Percentiles rank a stretch among this genome's conserved stretches.
Evolutionary conservation across 768 basidiomycete genomes (phyloP).

Genomic region (Leccinum broughii): DNA sequence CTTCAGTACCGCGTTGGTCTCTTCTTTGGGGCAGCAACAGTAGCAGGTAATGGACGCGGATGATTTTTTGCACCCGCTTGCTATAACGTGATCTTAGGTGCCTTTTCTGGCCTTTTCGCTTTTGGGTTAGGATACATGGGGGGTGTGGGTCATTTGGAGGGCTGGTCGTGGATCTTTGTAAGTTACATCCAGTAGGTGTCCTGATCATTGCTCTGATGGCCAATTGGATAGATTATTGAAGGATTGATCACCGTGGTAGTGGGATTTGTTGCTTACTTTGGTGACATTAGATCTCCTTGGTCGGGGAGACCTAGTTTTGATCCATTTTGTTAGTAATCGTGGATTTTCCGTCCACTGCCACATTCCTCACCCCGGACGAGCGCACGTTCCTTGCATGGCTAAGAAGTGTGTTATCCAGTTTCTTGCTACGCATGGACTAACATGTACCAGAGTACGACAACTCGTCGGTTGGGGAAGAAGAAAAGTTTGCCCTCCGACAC

Average conservation of each 20-base stretch:
- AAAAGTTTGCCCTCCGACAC: slow-evolving; percentile 55
- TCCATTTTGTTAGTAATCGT: slow-evolving; percentile 47
- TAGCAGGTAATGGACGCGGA: slow-evolving; percentile 41
- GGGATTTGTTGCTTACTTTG: slow-evolving; percentile 51
- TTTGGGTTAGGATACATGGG: slow-evolving; percentile 56
- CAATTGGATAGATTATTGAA: slow-evolving; percentile 16
- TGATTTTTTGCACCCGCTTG: background rate
- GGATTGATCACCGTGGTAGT: slow-evolving; percentile 61
- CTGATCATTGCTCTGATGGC: background rate
- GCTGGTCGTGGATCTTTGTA: slow-evolving; percentile 74
- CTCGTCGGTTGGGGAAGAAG: slow-evolving; percentile 40
- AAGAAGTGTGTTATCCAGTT: slow-evolving; percentile 13
- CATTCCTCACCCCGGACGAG: slow-evolving; percentile 19
- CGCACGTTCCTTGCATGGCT: slow-evolving; percentile 19
- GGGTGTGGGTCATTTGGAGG: slow-evolving; percentile 44
- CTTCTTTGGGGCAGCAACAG: slow-evolving; percentile 65
- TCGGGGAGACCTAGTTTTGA: background rate
- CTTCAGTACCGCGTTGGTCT: slow-evolving; percentile 60
- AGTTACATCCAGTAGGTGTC: slow-evolving; percentile 10
- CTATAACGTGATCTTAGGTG: slow-evolving; percentile 29
- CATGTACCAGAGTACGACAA: slow-evolving; percentile 43
- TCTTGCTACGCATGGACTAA: slow-evolving; percentile 48
- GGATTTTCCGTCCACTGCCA: slow-evolving; percentile 40
- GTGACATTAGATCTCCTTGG: slow-evolving; percentile 29
- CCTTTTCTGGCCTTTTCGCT: slow-evolving; percentile 61